Evolutionary conservation across 768 basidiomycete genomes (phyloP).

Genomic region (Lepiota brunneoincarnata): DNA sequence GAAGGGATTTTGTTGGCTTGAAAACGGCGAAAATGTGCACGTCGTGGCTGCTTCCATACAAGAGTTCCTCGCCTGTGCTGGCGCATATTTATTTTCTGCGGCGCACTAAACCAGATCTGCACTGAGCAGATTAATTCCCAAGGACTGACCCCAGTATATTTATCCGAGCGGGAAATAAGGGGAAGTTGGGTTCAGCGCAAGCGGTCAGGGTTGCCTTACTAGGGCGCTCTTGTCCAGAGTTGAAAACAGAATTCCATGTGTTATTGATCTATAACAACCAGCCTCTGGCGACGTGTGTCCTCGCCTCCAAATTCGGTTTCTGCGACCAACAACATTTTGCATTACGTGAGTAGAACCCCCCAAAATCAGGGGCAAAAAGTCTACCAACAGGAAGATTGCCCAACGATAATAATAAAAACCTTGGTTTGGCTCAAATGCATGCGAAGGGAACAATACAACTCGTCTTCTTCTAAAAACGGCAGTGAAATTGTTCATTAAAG

Average conservation of each 20-base stretch:
- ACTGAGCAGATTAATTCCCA: constrained; percentile 23
- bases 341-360: constrained; percentile 63
- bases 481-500: constrained; percentile 76
- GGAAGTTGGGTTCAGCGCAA: constrained; percentile 15
- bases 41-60: constrained; percentile 15
- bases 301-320: constrained; percentile 33
- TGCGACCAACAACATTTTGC: constrained; percentile 19
- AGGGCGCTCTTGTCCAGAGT: constrained; percentile 10
- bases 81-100: constrained; percentile 15
- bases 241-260: constrained; percentile 22
- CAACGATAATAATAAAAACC: constrained; percentile 56
- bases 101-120: constrained; percentile 15
- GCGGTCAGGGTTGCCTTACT: constrained; percentile 12
- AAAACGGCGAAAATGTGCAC: constrained; percentile 4
- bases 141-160: constrained; percentile 14
- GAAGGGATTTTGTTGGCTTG: neutral
- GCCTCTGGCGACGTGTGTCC: constrained; percentile 24
- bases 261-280: constrained; percentile 10
- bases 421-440: constrained; percentile 58
- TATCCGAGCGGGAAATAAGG: constrained; percentile 24
- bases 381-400: constrained; percentile 48
- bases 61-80: constrained; percentile 10
- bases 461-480: constrained; percentile 66
- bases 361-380: constrained; percentile 57
- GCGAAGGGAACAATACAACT: constrained; percentile 70